Base-by-base conservation (phyloP, 345 rosid genomes). In the Cardamine resedifolia region DNA sequence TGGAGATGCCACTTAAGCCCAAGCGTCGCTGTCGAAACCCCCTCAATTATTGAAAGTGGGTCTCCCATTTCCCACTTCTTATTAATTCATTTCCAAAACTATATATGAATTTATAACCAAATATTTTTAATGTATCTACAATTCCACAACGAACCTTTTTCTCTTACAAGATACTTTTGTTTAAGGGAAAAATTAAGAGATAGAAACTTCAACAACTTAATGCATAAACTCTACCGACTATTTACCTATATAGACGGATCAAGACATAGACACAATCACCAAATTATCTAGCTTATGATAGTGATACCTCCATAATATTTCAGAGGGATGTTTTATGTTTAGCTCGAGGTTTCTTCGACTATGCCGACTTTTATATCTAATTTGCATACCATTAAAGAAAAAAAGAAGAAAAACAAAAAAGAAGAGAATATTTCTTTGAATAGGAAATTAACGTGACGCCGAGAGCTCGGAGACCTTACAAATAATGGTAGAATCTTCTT, bases 1-100 rank as follows among this genome's bases (percentile, higher is more conserved):
- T 63, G 79, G 71, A 76, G 79, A 69, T 70, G 79, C 75, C 79
- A 76, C 71, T 76, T 68, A 69, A 76, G 70, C 75, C 36, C 7
- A 62, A 62, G 65, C 44, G 79, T 76, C 79, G 65, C 51, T 69
- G 45, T 76, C 75, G 24, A 63, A 63, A 64, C 6, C 31, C 20
- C 50, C 71, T 70, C 79, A 63, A 76, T 70, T 57, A 70, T 70
- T 78, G 48, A 47, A 50, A 67, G 74, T 72, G 77, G 70, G 74
- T 72, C 74, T 64, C 66, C 9, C 48, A 71, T 58, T 72, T 72
- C 43, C 77, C 64, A 66, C 68, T 36, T 72, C 41, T 59, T 23
- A 60, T 61, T 75, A 9, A 33, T 71, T 72, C 68, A 52, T 72
- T 64, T 71, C 80, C 70, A 19, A 28, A 66, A 58, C n/a, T 41